phyloP scores from a whole-genome alignment of 177 flowering plant species.

The Vitis hybrid region DNA sequence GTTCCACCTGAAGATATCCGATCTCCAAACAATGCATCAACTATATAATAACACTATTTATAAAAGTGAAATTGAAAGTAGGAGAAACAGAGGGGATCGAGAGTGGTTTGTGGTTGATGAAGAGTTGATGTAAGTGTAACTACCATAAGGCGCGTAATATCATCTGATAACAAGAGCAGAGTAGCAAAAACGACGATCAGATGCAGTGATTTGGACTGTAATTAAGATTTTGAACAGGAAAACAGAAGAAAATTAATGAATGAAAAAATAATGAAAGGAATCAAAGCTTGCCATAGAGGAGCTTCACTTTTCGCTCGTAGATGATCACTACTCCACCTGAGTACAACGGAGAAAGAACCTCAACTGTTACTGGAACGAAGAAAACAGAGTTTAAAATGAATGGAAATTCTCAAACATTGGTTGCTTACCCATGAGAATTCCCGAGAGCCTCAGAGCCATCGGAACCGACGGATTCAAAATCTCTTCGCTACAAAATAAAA shows the following conservation, averaged over 20 bases:
- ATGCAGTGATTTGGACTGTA: not conserved
- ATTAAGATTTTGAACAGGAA: not conserved
- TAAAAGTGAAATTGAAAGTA: not conserved
- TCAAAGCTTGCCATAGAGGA: slow-evolving; percentile 61
- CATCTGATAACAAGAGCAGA: slow-evolving; percentile 44
- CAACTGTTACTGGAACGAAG: not conserved
- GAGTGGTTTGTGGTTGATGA: not conserved
- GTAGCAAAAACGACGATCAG: not conserved
- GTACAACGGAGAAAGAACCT: not conserved
- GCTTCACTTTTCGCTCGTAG: slow-evolving; percentile 85
- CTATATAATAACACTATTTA: not conserved
- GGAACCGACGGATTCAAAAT: slow-evolving; percentile 91
- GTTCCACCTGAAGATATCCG: slow-evolving; percentile 49
- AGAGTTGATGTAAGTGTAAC: not conserved
- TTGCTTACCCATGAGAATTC: slow-evolving; percentile 88
- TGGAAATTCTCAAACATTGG: not conserved
- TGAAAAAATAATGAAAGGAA: not conserved
- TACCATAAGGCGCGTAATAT: slow-evolving; percentile 80
- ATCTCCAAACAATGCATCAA: no score
- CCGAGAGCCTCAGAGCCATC: slow-evolving; percentile 91
- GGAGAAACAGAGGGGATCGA: not conserved
- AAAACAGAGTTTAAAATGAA: not conserved
- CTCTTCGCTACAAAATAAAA: slow-evolving; percentile 64
- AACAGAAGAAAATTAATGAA: not conserved
- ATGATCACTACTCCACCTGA: slow-evolving; percentile 96